phyloP scores from a whole-genome alignment of 495 filamentous ascomycete species.

The Hyaloscypha finlandica region DNA sequence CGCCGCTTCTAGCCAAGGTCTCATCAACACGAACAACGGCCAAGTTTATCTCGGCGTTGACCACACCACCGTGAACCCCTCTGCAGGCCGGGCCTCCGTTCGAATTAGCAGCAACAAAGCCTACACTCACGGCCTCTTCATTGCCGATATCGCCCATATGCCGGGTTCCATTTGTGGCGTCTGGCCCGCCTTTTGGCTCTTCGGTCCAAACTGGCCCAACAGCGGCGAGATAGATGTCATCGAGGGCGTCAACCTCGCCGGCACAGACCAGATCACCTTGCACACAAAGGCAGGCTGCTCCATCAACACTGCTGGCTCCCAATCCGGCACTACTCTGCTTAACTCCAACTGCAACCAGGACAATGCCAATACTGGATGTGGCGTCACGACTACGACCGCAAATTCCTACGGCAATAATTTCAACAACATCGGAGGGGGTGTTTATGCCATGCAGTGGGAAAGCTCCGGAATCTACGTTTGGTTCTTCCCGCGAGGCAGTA shows the following conservation, averaged over 20 bases:
- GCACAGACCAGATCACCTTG: conserved; percentile 69
- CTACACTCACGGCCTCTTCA: conserved; percentile 70
- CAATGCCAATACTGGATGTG: conserved; percentile 56
- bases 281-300: conserved; percentile 69
- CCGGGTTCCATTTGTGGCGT: conserved; percentile 50
- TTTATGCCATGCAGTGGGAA: conserved; percentile 81
- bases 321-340: conserved; percentile 50
- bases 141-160: conserved; percentile 78
- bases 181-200: conserved; percentile 43
- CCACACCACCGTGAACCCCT: conserved; percentile 34
- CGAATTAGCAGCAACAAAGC: conserved; percentile 68
- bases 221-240: conserved; percentile 91
- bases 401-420: conserved; percentile 68
- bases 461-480: conserved; percentile 62
- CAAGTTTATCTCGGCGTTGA: conserved; percentile 59
- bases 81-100: conserved; percentile 63
- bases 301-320: conserved; percentile 45
- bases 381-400: conserved; percentile 42
- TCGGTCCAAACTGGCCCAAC: conserved; percentile 72
- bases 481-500: conserved; percentile 30
- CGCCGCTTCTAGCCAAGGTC: conserved; percentile 44
- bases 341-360: conserved; percentile 57
- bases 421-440: conserved; percentile 72
- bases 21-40: conserved; percentile 50
- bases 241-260: conserved; percentile 75